Conservation (phyloP, 805 yeast genomes). For the Candida morakotiae region DNA sequence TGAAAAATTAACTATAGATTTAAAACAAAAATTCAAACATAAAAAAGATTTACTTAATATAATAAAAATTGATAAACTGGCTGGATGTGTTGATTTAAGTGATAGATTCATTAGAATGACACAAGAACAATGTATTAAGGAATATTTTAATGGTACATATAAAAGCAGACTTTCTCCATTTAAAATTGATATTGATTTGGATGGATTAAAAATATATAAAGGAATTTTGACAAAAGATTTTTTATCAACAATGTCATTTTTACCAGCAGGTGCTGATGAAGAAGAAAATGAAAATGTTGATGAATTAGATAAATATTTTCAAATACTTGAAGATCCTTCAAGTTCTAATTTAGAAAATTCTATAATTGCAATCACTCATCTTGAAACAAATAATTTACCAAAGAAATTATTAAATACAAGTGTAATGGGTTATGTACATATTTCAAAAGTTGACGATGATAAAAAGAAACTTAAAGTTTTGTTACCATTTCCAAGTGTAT, state of each 20-base stretch:
- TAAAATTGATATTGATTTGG: constrained; percentile 68
- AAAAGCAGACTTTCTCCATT: constrained; percentile 75
- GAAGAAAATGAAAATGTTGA: constrained; percentile 24
- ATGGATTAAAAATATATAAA: constrained; percentile 56
- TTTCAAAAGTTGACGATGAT: constrained; percentile 69
- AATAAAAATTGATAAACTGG: constrained; percentile 64
- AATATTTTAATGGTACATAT: constrained; percentile 82
- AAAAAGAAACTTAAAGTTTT: constrained; percentile 65
- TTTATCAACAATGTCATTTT: constrained; percentile 32
- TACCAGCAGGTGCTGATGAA: constrained; percentile 42
- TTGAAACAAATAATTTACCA: constrained; percentile 33
- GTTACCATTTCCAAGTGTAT: constrained; percentile 81
- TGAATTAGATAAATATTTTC: constrained; percentile 32
- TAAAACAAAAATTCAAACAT: constrained; percentile 47
- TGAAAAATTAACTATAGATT: constrained; percentile 63
- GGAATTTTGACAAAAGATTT: constrained; percentile 47
- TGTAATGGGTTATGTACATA: constrained; percentile 76
- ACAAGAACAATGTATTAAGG: constrained; percentile 76
- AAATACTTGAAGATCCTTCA: constrained; percentile 39
- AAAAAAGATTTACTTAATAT: constrained; percentile 35
- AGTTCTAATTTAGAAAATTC: constrained; percentile 67
- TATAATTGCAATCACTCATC: constrained; percentile 55
- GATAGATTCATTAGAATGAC: constrained; percentile 62
- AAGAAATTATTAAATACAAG: constrained; percentile 52
- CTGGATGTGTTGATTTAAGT: constrained; percentile 74